Evolutionary conservation across 106 monocot genomes (phyloP).

Genomic region (Triglochin maritima): DNA sequence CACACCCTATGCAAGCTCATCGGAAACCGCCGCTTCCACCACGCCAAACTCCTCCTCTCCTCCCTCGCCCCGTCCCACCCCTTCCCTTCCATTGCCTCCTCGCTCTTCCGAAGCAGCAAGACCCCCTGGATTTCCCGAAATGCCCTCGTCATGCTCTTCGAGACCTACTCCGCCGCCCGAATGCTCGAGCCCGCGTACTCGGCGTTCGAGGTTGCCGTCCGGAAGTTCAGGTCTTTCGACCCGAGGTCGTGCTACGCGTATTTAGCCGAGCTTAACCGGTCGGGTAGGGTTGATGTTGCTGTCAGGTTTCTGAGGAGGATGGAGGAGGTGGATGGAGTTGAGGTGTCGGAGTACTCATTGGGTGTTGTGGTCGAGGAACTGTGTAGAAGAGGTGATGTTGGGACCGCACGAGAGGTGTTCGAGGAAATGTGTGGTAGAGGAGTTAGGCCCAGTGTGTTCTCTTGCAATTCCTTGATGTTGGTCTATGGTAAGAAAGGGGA

Average conservation of each 20-base stretch:
- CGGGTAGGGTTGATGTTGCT: conserved; percentile 18
- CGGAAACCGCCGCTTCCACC: conserved; percentile 17
- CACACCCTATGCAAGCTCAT: conserved; percentile 33
- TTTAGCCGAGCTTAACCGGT: conserved; percentile 35
- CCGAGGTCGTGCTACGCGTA: conserved; percentile 40
- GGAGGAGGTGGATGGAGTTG: conserved; percentile 23
- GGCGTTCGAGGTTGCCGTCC: conserved; percentile 40
- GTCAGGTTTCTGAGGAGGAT: conserved; percentile 38
- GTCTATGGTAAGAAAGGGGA: conserved; percentile 38
- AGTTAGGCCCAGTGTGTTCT: conserved; percentile 31
- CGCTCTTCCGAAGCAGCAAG: conserved; percentile 23
- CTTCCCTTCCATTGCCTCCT: conserved; percentile 31
- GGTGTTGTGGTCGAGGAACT: conserved; percentile 47
- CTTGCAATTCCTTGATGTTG: conserved; percentile 54
- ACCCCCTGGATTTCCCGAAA: conserved; percentile 7
- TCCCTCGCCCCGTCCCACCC: conserved; percentile 22
- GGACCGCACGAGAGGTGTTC: conserved; percentile 36
- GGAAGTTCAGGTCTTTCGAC: conserved; percentile 30
- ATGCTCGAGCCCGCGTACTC: conserved; percentile 29
- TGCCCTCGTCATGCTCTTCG: conserved; percentile 65
- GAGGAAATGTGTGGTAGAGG: conserved; percentile 69
- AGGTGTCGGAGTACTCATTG: conserved; percentile 34
- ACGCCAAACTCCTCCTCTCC: conserved; percentile 41
- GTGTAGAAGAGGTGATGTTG: conserved; percentile 42
- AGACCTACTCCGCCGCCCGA: conserved; percentile 50